Base-by-base conservation (phyloP, 148 eudicot genomes). In the Chenopodium quinoa region DNA sequence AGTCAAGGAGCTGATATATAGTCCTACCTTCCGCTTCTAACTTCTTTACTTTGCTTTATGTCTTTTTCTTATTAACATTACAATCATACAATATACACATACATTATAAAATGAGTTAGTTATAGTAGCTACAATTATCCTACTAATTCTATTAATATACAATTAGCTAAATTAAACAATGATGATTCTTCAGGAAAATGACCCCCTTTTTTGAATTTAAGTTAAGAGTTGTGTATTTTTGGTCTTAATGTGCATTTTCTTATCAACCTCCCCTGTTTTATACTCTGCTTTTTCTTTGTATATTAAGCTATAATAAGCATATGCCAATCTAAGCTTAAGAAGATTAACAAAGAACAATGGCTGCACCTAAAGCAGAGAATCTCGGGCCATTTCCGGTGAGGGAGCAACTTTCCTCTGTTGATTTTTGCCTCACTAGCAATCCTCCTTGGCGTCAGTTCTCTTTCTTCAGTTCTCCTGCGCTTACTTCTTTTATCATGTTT, bases 401-500 rank as follows among this genome's bases (percentile, higher is more conserved):
- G 83, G 98, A 92, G 20, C 99, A 95, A 67, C 89, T 95, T 4
- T 92, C 93, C 11, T 92, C 92, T 2, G 89, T 95, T 71, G 97
- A 95, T 81, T 90, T 82, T 78, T 95, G 99, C 80, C 83, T 95
- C 79, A 89, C 87, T 71, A 95, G 97, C 88, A 90, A 89, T 76
- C 97, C 97, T 78, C 83, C 93, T 34, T 91, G 93, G 97, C 89
- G 99, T 95, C 79, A 56, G 89, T 84, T 79, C 72, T 77, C 75
- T 78, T 71, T 65, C 75, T 56, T 32, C 52, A 37, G 67, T 27
- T 69, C 70, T 79, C 29, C 76, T 12, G 63, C 62, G 37, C 4
- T 25, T 69, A 32, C 12, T 25, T 67, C 11, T 22, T n/a, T 62
- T 27, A 58, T 62, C 23, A 4, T 62, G 25, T n/a, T 62, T 62